phyloP scores from a whole-genome alignment of 164 flowering plant genomes.

The Hamamelis virginiana region DNA sequence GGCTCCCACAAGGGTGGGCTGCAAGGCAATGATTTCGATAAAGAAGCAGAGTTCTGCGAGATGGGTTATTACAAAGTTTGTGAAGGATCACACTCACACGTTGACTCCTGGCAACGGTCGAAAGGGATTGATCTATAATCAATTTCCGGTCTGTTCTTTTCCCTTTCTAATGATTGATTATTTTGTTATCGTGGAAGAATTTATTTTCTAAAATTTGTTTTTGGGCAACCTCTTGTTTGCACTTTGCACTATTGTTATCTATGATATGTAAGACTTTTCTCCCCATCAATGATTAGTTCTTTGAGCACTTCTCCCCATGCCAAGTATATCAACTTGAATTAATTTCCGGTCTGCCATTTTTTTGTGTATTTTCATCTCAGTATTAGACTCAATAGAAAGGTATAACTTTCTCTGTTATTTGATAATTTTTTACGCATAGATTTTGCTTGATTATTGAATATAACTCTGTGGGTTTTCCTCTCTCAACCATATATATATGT shows the following conservation, averaged over 20 bases:
- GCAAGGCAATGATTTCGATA: slow-evolving; percentile 21
- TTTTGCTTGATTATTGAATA: background rate
- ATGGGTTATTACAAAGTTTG: slow-evolving; percentile 21
- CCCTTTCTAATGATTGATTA: background rate
- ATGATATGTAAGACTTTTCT: too few relatives aligned
- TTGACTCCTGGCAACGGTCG: background rate
- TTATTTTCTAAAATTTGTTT: too few relatives aligned
- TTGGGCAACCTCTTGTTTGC: too few relatives aligned
- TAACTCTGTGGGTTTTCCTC: too few relatives aligned
- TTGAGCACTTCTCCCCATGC: too few relatives aligned
- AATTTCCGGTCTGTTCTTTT: background rate
- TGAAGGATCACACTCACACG: slow-evolving; percentile 18
- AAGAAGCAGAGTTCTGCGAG: slow-evolving; percentile 15
- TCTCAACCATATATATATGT: too few relatives aligned
- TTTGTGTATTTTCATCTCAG: background rate
- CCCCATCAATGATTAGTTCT: too few relatives aligned
- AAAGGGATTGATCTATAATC: background rate
- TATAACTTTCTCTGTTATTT: background rate
- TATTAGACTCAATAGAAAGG: background rate
- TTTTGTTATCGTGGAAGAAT: too few relatives aligned
- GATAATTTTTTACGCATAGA: too few relatives aligned
- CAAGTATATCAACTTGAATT: background rate
- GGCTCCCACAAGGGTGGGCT: slow-evolving; percentile 20
- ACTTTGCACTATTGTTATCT: too few relatives aligned
- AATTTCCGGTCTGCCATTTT: background rate